Evolutionary conservation across 192 early-diverging fungal genomes (phyloP).

Genomic region (Bifiguratus adelaidae): DNA sequence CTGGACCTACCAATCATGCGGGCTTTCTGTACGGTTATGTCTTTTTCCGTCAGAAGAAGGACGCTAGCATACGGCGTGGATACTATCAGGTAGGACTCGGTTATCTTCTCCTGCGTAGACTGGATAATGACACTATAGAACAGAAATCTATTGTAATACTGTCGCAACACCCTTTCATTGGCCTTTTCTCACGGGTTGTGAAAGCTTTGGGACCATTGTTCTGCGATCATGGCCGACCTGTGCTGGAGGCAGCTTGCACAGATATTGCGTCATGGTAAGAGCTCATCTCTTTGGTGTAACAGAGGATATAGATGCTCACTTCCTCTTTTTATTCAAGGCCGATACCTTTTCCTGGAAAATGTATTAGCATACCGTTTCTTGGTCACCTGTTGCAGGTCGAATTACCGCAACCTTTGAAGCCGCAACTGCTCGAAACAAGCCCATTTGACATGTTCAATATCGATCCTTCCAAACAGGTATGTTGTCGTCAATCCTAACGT

Average conservation of each 20-base stretch:
- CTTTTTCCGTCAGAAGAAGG: constrained; percentile 88
- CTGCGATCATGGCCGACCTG: constrained; percentile 67
- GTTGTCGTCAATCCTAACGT: too few relatives aligned
- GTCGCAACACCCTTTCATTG: constrained; percentile 82
- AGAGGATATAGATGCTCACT: not conserved
- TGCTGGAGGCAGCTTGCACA: constrained; percentile 73
- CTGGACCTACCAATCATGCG: constrained; percentile 41
- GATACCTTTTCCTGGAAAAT: constrained; percentile 47
- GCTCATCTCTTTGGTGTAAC: constrained; percentile 11
- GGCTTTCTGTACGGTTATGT: constrained; percentile 80
- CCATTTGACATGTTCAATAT: constrained; percentile 59
- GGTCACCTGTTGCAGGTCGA: constrained; percentile 58
- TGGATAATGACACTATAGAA: too few relatives aligned
- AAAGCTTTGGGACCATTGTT: constrained; percentile 66
- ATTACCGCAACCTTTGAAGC: constrained; percentile 49
- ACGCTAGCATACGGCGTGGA: constrained; percentile 74
- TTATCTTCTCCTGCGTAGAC: not conserved
- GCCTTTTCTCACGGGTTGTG: constrained; percentile 70
- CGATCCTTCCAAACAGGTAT: too few relatives aligned
- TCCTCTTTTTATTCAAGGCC: too few relatives aligned
- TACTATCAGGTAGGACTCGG: constrained; percentile 68
- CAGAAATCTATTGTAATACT: constrained; percentile 81
- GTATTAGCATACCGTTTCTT: constrained; percentile 65
- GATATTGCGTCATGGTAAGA: constrained; percentile 64
- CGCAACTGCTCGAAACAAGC: constrained; percentile 64